Percentiles rank a stretch among this genome's conserved stretches.
Conservation (phyloP, 2,329 filamentous ascomycete genomes). For the Ceratocystis papillata region DNA sequence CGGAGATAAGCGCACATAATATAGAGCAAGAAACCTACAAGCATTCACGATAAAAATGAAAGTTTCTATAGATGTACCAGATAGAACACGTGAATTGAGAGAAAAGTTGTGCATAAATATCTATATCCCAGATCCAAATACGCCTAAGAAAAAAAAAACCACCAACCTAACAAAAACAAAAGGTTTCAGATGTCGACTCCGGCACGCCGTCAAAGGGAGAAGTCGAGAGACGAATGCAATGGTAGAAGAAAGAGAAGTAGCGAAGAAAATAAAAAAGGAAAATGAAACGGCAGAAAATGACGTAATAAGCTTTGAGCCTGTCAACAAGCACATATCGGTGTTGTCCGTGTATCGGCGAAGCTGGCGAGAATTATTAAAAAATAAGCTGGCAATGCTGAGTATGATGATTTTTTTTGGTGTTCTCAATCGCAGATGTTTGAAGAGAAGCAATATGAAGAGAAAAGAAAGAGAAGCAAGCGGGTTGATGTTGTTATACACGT, state of each 20-base stretch:
- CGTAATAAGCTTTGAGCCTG: background rate
- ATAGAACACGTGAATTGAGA: background rate
- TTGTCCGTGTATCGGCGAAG: too few relatives aligned
- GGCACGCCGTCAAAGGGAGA: background rate
- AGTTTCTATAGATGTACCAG: background rate
- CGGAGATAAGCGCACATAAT: background rate
- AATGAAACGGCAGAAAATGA: background rate
- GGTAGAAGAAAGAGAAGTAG: background rate
- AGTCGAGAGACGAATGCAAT: background rate
- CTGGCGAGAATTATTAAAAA: too few relatives aligned
- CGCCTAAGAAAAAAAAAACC: background rate
- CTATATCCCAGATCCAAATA: slow-evolving; percentile 5
- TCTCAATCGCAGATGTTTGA: background rate
- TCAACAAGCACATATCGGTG: background rate
- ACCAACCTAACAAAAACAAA: background rate
- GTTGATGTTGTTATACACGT: background rate
- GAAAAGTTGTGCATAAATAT: slow-evolving; percentile 3
- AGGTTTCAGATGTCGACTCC: background rate
- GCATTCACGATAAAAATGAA: background rate
- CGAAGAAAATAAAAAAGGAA: background rate
- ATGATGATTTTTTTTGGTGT: background rate
- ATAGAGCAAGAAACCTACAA: background rate
- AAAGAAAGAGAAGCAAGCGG: background rate
- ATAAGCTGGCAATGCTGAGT: background rate
- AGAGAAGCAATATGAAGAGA: background rate